A percentile compares a stretch with the other conserved stretches of the same genome.
phyloP scores from a whole-genome alignment of 495 filamentous ascomycete species.

The Aspergillus diversus region DNA sequence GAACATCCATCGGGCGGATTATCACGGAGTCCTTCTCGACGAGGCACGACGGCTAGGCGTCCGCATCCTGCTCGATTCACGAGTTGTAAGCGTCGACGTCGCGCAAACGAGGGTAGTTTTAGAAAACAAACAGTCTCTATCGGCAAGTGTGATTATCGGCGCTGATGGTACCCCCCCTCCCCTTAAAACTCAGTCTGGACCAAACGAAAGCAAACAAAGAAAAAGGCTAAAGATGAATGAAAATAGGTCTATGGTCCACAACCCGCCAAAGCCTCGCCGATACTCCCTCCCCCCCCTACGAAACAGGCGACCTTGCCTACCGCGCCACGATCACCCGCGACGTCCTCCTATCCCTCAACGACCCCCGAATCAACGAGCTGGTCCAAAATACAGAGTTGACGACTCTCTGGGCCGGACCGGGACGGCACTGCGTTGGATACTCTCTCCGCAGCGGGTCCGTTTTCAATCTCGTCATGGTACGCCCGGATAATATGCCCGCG shows the following conservation, averaged over 20 bases:
- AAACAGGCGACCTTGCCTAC: conserved; percentile 1
- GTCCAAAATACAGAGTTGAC: too few species aligned
- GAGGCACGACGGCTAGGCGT: not conserved
- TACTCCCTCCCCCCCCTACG: not conserved
- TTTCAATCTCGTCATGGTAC: not conserved
- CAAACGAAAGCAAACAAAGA: too few species aligned
- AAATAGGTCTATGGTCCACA: not conserved
- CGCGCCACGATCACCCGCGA: not conserved
- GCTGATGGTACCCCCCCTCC: not conserved
- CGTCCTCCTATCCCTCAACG: not conserved
- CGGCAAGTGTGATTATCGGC: not conserved
- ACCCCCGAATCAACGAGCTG: not conserved
- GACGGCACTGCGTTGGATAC: not conserved
- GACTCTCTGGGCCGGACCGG: not conserved
- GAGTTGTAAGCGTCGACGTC: not conserved
- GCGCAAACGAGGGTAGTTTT: not conserved
- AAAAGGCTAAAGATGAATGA: not conserved
- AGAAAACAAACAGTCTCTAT: not conserved
- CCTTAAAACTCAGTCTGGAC: too few species aligned
- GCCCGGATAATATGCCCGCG: not conserved
- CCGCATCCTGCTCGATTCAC: not conserved
- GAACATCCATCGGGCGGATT: not conserved
- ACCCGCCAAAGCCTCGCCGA: not conserved
- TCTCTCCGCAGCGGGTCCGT: not conserved
- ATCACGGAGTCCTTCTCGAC: not conserved